Evolutionary conservation across 371 early-diverging fungal genomes (phyloP), one percentile per base, ranked within the genome.

Genomic region (Mortierella sp.): DNA sequence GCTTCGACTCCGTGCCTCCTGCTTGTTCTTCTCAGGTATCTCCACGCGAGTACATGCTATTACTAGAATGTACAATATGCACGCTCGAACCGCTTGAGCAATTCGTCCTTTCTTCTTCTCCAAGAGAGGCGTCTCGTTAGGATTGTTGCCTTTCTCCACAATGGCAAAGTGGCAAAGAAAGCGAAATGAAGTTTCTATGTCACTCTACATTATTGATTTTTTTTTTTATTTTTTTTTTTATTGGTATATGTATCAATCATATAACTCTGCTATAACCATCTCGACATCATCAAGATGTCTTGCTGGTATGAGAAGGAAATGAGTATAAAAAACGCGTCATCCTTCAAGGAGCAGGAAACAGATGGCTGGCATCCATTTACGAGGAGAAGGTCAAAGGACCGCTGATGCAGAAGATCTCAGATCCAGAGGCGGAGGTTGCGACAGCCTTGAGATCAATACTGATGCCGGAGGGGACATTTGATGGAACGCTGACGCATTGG

Each of bases 351-450:
- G 13, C 4, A 21, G 10, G n/a, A 16, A 28, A 33, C 13, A 22
- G 9, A 38, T 16, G 45, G 10, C 45, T 28, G 28, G 10, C 16
- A 43, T 43, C 2, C 45, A 11, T 65, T 69, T 77, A 77, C 62
- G 24, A 59, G 69, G 63, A 40, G 72, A 81, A 81, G 72, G 69
- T 75, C 69, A 81, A 55, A 41, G 81, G 81, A 16, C 81, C 81
- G 33, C 32, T 11, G 67, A 81, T 75, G 72, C 81, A 81, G 81
- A 81, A 81, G 58, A 81, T 53, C 41, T 58, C 47, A 24, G 55
- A 21, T 43, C 33, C 41, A 21, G 48, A 58, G 41, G 58, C 47
- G 45, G 65, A 59, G 47, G 43, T 75, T 72, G 72, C 75, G 36
- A 50, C 58, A 43, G 76, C 81, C 81, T 71, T 45, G 67, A 81